These are phyloP conservation scores for Gossypium schwendimanii DNA, from an alignment of 441 rosid genomes.

Conservation along the genomic window DNA sequence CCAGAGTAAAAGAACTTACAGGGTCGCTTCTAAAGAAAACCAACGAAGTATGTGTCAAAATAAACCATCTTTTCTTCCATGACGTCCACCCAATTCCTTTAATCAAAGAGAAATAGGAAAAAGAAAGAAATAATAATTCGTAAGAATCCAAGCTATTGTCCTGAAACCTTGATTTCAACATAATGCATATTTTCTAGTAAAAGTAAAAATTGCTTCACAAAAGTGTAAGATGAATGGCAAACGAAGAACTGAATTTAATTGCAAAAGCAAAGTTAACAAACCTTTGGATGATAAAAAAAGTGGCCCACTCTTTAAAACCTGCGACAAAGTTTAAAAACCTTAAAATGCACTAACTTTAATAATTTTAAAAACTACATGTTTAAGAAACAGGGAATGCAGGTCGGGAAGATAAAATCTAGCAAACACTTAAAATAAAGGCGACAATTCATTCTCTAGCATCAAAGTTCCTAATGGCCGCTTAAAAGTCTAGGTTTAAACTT, in stretches of 20 bases:
- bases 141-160: not conserved
- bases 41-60: constrained; percentile 79
- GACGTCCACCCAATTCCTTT: constrained; percentile 99
- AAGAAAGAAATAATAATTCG: not conserved
- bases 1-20: constrained; percentile 39
- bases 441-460: not conserved
- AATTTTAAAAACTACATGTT: not conserved
- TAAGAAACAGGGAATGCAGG: not conserved
- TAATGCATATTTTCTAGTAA: not conserved
- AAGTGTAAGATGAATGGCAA: not conserved
- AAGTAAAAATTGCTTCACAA: not conserved
- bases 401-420: not conserved
- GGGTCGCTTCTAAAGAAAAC: constrained; percentile 99
- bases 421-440: not conserved
- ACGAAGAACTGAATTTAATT: not conserved
- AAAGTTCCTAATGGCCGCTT: not conserved
- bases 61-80: constrained; percentile 99
- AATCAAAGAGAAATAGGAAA: not conserved
- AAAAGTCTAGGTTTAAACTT: not conserved
- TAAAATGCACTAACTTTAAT: not conserved
- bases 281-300: constrained; percentile 92
- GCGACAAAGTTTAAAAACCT: constrained; percentile 21
- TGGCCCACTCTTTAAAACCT: constrained; percentile 95
- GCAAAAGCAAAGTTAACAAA: constrained; percentile 21
- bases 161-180: not conserved